Evolutionary conservation across 1,139 yeast species (phyloP).

Genomic region (Blastobotrys arbuscula): DNA sequence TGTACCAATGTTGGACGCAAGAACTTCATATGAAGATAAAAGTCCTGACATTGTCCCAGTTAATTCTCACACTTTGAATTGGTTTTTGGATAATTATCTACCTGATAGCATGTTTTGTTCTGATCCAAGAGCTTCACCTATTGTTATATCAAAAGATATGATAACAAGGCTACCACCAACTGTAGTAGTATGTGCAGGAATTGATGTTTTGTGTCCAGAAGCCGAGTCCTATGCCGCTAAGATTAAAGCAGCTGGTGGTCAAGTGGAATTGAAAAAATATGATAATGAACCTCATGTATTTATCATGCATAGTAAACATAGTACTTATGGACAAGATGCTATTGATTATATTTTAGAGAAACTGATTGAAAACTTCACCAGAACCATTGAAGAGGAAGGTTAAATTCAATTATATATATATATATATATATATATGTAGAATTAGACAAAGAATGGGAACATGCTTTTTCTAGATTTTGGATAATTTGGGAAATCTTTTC

Average conservation of each 20-base stretch:
- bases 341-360: not conserved
- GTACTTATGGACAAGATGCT: slow-evolving; percentile 1
- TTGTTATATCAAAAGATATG: slow-evolving; percentile 4
- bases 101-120: not conserved
- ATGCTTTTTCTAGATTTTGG: slow-evolving; percentile 64
- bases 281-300: slow-evolving; percentile 11
- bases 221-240: slow-evolving; percentile 10
- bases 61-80: slow-evolving; percentile 2
- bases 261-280: slow-evolving; percentile 8
- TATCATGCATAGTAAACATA: slow-evolving; percentile 1
- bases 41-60: not conserved
- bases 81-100: slow-evolving; percentile 5
- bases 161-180: slow-evolving; percentile 9
- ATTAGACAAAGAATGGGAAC: slow-evolving; percentile 49
- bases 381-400: not conserved
- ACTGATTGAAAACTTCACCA: not conserved
- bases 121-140: slow-evolving; percentile 12
- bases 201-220: slow-evolving; percentile 10
- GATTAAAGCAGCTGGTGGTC: slow-evolving; percentile 8
- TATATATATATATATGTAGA: not conserved
- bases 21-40: slow-evolving; percentile 25
- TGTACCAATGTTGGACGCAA: slow-evolving; percentile 33
- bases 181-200: slow-evolving; percentile 8
- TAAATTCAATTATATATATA: too few species aligned
- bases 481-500: slow-evolving; percentile 69